Evolutionary conservation across 192 early-diverging fungal species (phyloP), one percentile per base, ranked within the genome.

Genomic region (Coemansia sp.): DNA sequence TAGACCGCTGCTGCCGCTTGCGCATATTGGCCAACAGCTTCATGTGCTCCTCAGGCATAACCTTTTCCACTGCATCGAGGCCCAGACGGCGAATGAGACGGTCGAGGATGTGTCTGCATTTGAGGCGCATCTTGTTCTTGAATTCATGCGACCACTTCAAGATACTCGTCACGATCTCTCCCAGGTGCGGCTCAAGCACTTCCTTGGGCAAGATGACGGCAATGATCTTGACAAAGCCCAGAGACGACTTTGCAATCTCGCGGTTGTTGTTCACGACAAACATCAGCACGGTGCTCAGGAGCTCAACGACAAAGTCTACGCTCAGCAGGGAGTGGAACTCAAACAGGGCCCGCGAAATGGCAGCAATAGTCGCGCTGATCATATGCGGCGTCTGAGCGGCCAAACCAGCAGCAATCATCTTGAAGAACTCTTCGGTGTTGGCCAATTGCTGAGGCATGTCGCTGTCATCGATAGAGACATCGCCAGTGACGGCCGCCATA

Each of bases 181-280:
- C 79, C 63, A 99, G 83, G 51, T 91, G 88, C 4, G 83, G 85
- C 48, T 85, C 84, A 21, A 99, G 75, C 21, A 88, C 64, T 3
- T 88, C 87, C 50, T 84, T 85, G 61, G 90, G 89, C 31, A 99
- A 65, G 24, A 87, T 82, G 24, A 97, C 91, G 3, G 90, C 85
- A 38, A 86, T 87, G 2, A 97, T 94, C 85, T 99, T 99, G 77
- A 96, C 85, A 74, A 97, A 95, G 5, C 95, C 95, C 9, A 99
- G 79, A 9, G 88, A 91, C 18, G 93, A 85, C 77, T 94, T 94
- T 48, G 94, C 90, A 55, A 99, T 89, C 83, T 99, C 97, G 40
- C 92, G 83, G 78, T 93, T 94, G 26, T 84, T 87, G 38, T 89
- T 87, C 18, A 83, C 83, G 45, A 95, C 91, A 81, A 94, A 90